Conservation (phyloP, 176 grass and related monocot genomes). For the Coix lacrymajobi region DNA sequence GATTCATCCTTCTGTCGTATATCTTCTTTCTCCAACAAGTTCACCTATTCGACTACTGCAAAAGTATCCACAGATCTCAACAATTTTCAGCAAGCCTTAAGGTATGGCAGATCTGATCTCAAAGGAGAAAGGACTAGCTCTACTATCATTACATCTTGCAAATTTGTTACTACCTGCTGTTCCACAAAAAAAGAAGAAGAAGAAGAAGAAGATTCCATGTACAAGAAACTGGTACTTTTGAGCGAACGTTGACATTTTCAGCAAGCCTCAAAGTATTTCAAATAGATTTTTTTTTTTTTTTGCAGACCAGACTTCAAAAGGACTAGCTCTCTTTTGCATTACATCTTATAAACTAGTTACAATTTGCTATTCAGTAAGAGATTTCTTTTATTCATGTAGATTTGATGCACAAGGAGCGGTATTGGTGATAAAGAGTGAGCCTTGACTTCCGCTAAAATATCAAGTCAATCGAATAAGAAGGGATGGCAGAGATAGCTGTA, state of each 20-base stretch:
- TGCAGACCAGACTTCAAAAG: not conserved
- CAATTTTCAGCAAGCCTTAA: not conserved
- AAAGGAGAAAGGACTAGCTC: too few relatives aligned
- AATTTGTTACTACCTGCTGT: too few relatives aligned
- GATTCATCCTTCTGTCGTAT: not conserved
- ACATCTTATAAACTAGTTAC: not conserved
- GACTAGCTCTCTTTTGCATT: not conserved
- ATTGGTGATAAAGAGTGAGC: not conserved
- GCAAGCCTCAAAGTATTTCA: not conserved
- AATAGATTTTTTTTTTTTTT: too few relatives aligned
- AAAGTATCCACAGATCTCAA: not conserved
- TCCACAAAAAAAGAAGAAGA: too few relatives aligned
- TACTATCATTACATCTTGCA: too few relatives aligned
- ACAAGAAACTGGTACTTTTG: too few relatives aligned
- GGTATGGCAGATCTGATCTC: not conserved
- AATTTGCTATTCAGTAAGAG: not conserved
- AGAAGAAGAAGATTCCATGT: too few relatives aligned
- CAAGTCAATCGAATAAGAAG: not conserved
- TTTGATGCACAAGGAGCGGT: not conserved
- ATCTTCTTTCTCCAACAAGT: too few relatives aligned
- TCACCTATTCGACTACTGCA: not conserved
- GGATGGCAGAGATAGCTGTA: slow-evolving; percentile 21
- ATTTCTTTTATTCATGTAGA: not conserved
- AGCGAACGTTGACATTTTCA: too few relatives aligned
- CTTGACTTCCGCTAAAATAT: not conserved